Base-by-base conservation (phyloP, 2,329 filamentous ascomycete genomes). In the Trichoderma cornu-damae region DNA sequence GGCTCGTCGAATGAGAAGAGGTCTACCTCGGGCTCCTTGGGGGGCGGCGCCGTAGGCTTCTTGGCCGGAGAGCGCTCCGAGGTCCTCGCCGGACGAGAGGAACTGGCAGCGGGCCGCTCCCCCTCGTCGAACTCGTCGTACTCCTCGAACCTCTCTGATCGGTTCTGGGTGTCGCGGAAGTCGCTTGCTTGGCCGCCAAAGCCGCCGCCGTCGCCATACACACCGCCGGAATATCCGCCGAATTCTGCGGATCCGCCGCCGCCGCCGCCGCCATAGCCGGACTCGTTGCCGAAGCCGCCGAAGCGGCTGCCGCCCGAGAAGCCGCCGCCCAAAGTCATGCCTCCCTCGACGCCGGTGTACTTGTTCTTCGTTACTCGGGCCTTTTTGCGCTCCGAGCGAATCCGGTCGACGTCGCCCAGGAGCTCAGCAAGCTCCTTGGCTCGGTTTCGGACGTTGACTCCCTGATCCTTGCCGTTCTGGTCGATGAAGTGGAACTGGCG, bases 401-500 rank as follows among this genome's bases (percentile, higher is more conserved):
- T 96, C 16, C 87, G 83, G 16, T 97, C 93, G 59, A 96, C 90
- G 65, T 99, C 94, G 66, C 89, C 80, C 48, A 99, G 79, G n/a
- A 99, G 83, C 62, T 99, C 95, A 11, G 90, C 88, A 50, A 99
- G 79, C 75, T 99, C 94, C 75, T 96, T 96, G 64, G 94, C 91
- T 63, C 94, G 84, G 75, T 97, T 97, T 64, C 94, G 88, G 59
- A 99, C 94, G 69, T 99, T 99, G 73, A 99, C 85, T 60, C 94
- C 94, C 73, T 99, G 94, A 70, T 99, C 94, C 74, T 99, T 99
- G 72, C 94, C 94, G 73, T 97, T 97, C 70, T 84, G 81, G 69
- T 99, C 85, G 73, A 99, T 97, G 75, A 81, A 99, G 75, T 99
- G 94, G 74, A 99, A 99, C 72, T 99, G 94, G 58, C 92, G 89